Evolutionary conservation across 495 filamentous ascomycete species (phyloP).

Genomic region (Delitschia confertaspora): DNA sequence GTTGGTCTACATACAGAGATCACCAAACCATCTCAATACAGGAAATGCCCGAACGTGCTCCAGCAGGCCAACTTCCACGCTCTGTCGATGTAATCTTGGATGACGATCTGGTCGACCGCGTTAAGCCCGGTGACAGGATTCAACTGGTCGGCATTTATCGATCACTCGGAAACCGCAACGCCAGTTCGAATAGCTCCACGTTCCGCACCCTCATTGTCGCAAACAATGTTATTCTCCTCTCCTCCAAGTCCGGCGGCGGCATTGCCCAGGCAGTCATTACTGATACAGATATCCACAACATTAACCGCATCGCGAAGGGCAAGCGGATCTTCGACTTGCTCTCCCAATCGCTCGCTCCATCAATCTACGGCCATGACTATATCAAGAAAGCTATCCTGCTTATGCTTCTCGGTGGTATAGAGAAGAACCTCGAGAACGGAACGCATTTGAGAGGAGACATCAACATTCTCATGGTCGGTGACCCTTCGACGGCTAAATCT

Average conservation of each 20-base stretch:
- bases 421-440: slow-evolving; percentile 97
- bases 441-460: slow-evolving; percentile 98
- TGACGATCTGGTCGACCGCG: slow-evolving; percentile 89
- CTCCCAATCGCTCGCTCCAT: slow-evolving; percentile 93
- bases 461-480: slow-evolving; percentile 98
- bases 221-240: slow-evolving; percentile 90
- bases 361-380: slow-evolving; percentile 94
- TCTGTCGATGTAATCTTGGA: slow-evolving; percentile 97
- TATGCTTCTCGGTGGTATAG: slow-evolving; percentile 95
- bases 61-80: slow-evolving; percentile 88
- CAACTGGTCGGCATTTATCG: slow-evolving; percentile 92
- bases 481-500: slow-evolving; percentile 97
- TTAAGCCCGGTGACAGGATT: slow-evolving; percentile 92
- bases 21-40: slow-evolving; percentile 98
- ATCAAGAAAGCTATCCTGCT: slow-evolving; percentile 97
- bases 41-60: slow-evolving; percentile 97
- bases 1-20: slow-evolving; percentile 89
- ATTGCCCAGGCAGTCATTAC: slow-evolving; percentile 88
- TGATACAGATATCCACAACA: slow-evolving; percentile 96
- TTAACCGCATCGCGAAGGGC: slow-evolving; percentile 96
- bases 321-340: slow-evolving; percentile 87
- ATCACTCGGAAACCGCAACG: slow-evolving; percentile 89
- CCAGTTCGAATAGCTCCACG: slow-evolving; percentile 71
- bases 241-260: slow-evolving; percentile 91
- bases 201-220: slow-evolving; percentile 91